Percentiles rank a stretch among this genome's conserved stretches.
phyloP scores from a whole-genome alignment of 192 early-diverging fungal genomes.

The Umbelopsis sp. region DNA sequence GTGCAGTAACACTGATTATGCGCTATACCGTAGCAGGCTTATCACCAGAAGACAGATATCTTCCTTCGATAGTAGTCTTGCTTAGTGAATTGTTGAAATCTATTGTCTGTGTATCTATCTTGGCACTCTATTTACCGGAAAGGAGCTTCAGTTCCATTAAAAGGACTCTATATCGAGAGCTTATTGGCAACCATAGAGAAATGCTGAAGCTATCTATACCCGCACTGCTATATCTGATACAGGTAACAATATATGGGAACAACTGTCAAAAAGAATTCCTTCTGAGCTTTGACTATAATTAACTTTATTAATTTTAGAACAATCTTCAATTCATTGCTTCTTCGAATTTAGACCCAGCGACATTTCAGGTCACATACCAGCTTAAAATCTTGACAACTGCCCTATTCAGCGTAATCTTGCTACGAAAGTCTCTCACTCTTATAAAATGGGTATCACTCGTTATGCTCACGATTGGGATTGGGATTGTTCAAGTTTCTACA shows the following conservation, averaged over 20 bases:
- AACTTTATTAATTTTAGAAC: conserved; percentile 50
- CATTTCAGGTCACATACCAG: conserved; percentile 97
- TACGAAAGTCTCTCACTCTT: conserved; percentile 62
- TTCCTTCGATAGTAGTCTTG: conserved; percentile 88
- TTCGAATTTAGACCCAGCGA: conserved; percentile 85
- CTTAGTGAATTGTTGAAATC: conserved; percentile 84
- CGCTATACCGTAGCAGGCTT: conserved; percentile 70
- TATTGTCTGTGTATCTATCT: conserved; percentile 47
- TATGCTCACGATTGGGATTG: conserved; percentile 83
- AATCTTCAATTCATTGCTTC: conserved; percentile 94
- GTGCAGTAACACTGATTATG: conserved; percentile 85
- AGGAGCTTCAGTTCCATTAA: conserved; percentile 30
- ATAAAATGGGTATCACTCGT: conserved; percentile 83
- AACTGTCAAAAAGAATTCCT: too few species aligned
- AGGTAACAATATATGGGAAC: conserved; percentile 37
- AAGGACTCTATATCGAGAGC: conserved; percentile 47
- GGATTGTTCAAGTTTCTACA: conserved; percentile 76
- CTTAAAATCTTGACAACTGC: conserved; percentile 97
- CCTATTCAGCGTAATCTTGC: conserved; percentile 82
- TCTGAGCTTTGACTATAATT: too few species aligned
- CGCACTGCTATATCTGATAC: conserved; percentile 88
- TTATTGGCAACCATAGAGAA: conserved; percentile 66
- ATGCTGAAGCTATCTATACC: conserved; percentile 80
- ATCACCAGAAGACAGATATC: conserved; percentile 47
- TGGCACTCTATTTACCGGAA: conserved; percentile 25